Percentiles rank a stretch among this genome's conserved stretches.
Conservation (phyloP, 257 asterid species). For the Nicotiana paniculata region DNA sequence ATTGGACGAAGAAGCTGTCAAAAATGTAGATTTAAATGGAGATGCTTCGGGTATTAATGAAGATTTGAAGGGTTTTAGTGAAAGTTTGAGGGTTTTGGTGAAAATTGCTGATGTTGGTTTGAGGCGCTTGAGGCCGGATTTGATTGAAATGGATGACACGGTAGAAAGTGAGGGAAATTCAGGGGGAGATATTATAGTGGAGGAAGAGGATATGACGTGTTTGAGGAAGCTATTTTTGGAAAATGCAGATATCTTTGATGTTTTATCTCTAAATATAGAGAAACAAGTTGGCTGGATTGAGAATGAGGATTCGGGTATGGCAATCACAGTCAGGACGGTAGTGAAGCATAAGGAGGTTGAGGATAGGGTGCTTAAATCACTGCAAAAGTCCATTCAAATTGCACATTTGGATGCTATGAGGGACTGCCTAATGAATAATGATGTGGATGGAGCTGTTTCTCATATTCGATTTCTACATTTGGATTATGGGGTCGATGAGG, state of each 20-base stretch:
- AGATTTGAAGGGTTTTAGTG: conserved; percentile 24
- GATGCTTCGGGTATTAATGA: conserved; percentile 11
- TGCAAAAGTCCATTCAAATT: conserved; percentile 66
- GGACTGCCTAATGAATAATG: conserved; percentile 47
- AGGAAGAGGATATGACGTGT: conserved; percentile 54
- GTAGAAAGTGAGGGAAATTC: conserved; percentile 17
- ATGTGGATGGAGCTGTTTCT: conserved; percentile 52
- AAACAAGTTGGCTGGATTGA: conserved; percentile 49
- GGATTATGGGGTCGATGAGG: conserved; percentile 62
- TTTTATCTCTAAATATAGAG: conserved; percentile 62
- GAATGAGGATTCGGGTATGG: conserved; percentile 52
- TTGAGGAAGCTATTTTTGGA: conserved; percentile 54
- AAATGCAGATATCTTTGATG: conserved; percentile 58
- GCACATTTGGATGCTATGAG: conserved; percentile 72
- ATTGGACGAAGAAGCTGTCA: conserved; percentile 22
- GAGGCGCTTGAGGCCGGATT: conserved; percentile 66
- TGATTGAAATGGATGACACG: conserved; percentile 28
- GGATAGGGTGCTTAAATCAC: conserved; percentile 51
- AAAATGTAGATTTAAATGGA: conserved; percentile 31
- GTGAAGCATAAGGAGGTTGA: conserved; percentile 37
- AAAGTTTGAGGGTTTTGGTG: conserved; percentile 47
- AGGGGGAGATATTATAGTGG: conserved; percentile 20
- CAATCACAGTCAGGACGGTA: conserved; percentile 45
- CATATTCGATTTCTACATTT: conserved; percentile 74
- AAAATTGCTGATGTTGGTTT: conserved; percentile 47